phyloP scores from a whole-genome alignment of 352 stramenopile genomes.

The Phytopythium kandeliae region DNA sequence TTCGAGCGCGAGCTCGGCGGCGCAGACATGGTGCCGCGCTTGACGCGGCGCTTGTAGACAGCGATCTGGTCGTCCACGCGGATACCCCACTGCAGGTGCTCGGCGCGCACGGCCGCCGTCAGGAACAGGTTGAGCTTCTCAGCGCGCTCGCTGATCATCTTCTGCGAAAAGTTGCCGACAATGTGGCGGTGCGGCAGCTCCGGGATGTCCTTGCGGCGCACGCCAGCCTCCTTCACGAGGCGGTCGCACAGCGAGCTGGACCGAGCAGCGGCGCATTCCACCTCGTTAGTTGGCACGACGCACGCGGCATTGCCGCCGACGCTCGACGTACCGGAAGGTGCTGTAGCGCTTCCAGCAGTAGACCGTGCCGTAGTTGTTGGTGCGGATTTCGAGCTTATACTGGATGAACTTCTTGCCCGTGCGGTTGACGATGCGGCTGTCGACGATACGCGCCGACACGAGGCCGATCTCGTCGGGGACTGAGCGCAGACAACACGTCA shows the following conservation, averaged over 20 bases:
- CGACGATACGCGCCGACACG: conserved; percentile 75
- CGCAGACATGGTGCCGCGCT: conserved; percentile 29
- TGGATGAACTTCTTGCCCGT: conserved; percentile 87
- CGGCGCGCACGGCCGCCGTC: conserved; percentile 61
- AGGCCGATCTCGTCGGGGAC: conserved; percentile 81
- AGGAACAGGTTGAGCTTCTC: conserved; percentile 86
- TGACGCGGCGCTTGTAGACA: conserved; percentile 88
- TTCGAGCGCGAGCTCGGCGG: conserved; percentile 20
- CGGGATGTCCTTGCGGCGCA: conserved; percentile 80
- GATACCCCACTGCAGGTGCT: conserved; percentile 86
- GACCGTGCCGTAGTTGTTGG: conserved; percentile 83
- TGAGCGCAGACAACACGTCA: conserved; percentile 12
- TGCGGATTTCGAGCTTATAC: conserved; percentile 88
- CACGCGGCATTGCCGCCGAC: neutral
- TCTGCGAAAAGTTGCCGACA: conserved; percentile 78
- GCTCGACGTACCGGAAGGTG: conserved; percentile 68
- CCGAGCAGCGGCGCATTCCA: no score
- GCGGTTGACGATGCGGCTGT: conserved; percentile 79
- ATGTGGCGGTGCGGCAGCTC: conserved; percentile 81
- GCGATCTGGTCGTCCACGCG: conserved; percentile 84
- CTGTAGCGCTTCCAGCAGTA: conserved; percentile 88
- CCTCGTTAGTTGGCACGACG: neutral
- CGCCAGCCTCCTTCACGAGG: conserved; percentile 79
- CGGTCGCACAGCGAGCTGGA: conserved; percentile 72
- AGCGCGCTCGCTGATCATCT: conserved; percentile 73